These are phyloP conservation scores for Podospora anserina DNA, from an alignment of 495 filamentous ascomycete genomes.

Conservation along the genomic window DNA sequence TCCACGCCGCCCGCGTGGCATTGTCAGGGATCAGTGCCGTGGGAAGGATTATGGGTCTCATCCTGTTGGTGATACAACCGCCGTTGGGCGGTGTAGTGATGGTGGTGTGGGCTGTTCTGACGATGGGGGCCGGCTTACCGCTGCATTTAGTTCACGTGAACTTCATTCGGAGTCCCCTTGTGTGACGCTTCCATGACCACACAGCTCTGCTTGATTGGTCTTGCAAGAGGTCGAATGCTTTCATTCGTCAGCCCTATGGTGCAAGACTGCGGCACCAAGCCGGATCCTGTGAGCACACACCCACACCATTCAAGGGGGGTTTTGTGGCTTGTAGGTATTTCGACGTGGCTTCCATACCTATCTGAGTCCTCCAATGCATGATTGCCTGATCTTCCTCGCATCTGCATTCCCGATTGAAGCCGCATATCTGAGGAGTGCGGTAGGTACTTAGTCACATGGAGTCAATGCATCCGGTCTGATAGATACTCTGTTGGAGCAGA, in stretches of 20 bases:
- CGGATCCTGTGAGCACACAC: background rate
- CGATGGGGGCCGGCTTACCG: background rate
- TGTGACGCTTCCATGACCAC: background rate
- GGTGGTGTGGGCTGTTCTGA: background rate
- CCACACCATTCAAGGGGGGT: background rate
- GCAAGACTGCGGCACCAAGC: background rate
- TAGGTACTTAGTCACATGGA: background rate
- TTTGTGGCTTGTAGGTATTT: background rate
- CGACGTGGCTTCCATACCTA: background rate
- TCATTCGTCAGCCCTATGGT: constrained; percentile 3
- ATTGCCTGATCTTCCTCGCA: background rate
- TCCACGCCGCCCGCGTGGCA: background rate
- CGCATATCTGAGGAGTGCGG: background rate
- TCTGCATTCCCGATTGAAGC: background rate
- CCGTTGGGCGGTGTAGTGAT: background rate
- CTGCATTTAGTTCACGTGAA: background rate
- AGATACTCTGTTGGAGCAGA: background rate
- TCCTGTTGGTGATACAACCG: background rate
- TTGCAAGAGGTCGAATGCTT: background rate
- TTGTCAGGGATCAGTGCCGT: background rate
- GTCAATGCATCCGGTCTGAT: background rate
- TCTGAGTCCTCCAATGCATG: background rate
- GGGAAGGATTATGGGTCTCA: background rate
- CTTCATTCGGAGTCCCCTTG: background rate
- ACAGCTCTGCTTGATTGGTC: background rate